Evolutionary conservation across 495 filamentous ascomycete genomes (phyloP), one percentile per base, ranked within the genome.

Genomic region (Lentithecium fluviatile): DNA sequence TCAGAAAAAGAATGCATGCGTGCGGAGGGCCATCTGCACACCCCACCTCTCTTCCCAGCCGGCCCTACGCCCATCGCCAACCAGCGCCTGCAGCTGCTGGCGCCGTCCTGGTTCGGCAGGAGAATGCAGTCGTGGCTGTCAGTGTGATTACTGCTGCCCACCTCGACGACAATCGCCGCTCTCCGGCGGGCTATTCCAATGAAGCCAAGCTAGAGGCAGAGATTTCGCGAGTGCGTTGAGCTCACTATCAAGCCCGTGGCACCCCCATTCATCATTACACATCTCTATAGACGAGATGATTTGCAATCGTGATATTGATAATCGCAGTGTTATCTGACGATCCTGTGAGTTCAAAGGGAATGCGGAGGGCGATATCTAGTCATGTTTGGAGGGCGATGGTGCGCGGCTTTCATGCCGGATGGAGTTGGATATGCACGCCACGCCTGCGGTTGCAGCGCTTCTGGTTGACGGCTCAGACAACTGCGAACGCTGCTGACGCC

Each of bases 401-500:
- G 46, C 17, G 38, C 61, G 61, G 61, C 61, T 54, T 54, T 64
- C 48, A 15, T 64, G 47, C 61, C 61, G 45, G 40, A 64, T 47
- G 34, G 42, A 49, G 61, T 15, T 36, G 52, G 55, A 64, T 48
- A 32, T 37, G 49, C 49, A 52, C 17, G 10, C 37, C 5, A 15
- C 25, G 54, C 19, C 12, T 49, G 61, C 61, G 61, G 61, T 58
- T 59, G 55, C 49, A 60, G 62, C 62, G 56, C 51, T 65, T 60
- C 45, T 23, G 23, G 21, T 20, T 36, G 52, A 12, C 17, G 17
- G 34, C 12, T 42, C 53, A 15, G 52, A 6, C 19, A 20, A 32
- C 59, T 58, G 60, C 52, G 53, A 58, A 64, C 46, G 37, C 60
- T 57, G 60, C 60, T 38, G 10, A 32, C 29, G 29, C 29, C 29